These are phyloP conservation scores for Hibiscus mutabilis DNA, from an alignment of 345 rosid genomes.

Conservation along the genomic window DNA sequence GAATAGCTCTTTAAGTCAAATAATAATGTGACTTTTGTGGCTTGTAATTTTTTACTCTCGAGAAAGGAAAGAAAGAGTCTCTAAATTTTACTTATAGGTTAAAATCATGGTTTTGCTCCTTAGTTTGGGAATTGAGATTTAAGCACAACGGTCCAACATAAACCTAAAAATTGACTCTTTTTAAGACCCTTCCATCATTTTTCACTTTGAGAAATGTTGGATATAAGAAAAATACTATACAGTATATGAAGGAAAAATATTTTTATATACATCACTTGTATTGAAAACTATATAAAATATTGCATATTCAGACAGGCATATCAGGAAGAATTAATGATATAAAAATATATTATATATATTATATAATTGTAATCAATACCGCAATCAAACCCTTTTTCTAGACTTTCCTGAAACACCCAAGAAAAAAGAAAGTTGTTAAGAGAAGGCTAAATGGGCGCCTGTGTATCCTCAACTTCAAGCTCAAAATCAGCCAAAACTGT, in stretches of 20 bases:
- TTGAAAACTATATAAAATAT: not conserved
- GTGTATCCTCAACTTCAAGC: conserved; percentile 21
- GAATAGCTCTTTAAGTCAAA: not conserved
- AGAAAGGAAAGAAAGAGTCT: not conserved
- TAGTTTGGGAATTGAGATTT: not conserved
- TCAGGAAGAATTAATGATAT: not conserved
- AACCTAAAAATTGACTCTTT: not conserved
- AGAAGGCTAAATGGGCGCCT: conserved; percentile 22
- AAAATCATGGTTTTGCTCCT: not conserved
- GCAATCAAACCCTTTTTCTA: not conserved
- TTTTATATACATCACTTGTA: too few relatives aligned
- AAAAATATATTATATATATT: not conserved
- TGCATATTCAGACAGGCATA: not conserved
- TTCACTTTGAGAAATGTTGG: not conserved
- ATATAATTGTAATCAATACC: not conserved
- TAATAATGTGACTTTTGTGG: not conserved
- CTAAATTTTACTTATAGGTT: too few relatives aligned
- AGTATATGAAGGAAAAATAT: too few relatives aligned
- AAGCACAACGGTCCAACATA: not conserved
- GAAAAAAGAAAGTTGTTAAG: not conserved
- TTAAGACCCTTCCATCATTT: not conserved
- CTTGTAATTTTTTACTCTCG: too few relatives aligned
- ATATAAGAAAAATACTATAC: too few relatives aligned
- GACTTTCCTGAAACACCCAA: not conserved
- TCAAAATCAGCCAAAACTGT: not conserved